Evolutionary conservation across 106 monocot species (phyloP), one percentile per base, ranked within the genome.

Genomic region (Alisma plantagoaquatica): DNA sequence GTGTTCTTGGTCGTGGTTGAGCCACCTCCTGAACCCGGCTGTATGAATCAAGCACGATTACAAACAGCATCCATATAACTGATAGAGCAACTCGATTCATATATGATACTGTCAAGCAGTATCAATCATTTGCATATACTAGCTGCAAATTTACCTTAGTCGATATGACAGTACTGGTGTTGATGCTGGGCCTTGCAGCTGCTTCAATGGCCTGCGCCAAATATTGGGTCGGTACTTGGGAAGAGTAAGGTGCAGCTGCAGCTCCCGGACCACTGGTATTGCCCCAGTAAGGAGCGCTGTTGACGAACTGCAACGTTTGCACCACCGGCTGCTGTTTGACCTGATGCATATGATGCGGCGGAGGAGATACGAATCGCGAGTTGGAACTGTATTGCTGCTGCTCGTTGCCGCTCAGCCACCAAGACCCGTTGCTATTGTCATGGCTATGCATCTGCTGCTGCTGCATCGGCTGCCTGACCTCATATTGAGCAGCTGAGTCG

Each of bases 231-330:
- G 35, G 35, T 6, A 6, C 35, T 7, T 14, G 35, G 35, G 14
- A 38, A 7, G 6, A 6, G 14, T 38, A 7, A 6, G 9, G 6
- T 14, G 14, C 35, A 38, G 6, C 35, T 14, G 9, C 35, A 38
- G 14, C 35, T 38, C 9, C 35, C 0, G 33, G 51, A 23, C 33
- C 71, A 67, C 14, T 73, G 75, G 27, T 62, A 48, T 12, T 57
- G 31, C 71, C 71, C 71, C 81, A 81, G 41, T 72, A 87, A 24
- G 71, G 66, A 30, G 68, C 41, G 57, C 54, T 55, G 46, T 77
- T 66, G 12, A 61, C 47, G 68, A 77, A 74, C 18, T 86, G 81
- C 67, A 77, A 47, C 27, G 59, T 60, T 24, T 56, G 59, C 4
- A 10, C 46, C 12, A 16, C 14, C 23, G 43, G 45, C 54, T 61